Evolutionary conservation across 495 filamentous ascomycete genomes (phyloP).

Genomic region (Aspergillus diversus): DNA sequence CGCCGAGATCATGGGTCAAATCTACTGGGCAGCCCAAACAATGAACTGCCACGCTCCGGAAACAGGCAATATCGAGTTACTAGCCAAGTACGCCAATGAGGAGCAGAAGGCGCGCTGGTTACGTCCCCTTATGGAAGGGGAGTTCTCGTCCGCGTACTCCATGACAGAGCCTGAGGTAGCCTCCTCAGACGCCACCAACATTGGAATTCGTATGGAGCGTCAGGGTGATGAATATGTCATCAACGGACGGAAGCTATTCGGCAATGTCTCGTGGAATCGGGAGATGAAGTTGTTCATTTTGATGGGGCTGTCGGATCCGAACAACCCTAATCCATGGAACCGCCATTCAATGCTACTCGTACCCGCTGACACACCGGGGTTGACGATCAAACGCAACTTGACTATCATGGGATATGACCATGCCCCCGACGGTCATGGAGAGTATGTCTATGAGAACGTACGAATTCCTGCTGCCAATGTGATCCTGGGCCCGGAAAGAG

Average conservation of each 20-base stretch:
- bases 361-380: constrained; percentile 16
- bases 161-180: constrained; percentile 24
- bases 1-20: constrained; percentile 15
- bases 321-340: constrained; percentile 1
- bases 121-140: constrained; percentile 1
- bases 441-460: constrained; percentile 13
- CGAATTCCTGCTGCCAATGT: constrained; percentile 16
- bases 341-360: constrained; percentile 17
- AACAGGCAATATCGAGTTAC: constrained; percentile 22
- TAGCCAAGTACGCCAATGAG: constrained; percentile 19
- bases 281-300: constrained; percentile 9
- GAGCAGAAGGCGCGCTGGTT: constrained; percentile 18
- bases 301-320: constrained; percentile 16
- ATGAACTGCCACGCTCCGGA: constrained; percentile 20
- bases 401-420: constrained; percentile 20
- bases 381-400: constrained; percentile 14
- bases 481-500: constrained; percentile 13
- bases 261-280: neutral
- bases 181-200: constrained; percentile 18
- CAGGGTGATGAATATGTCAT: constrained; percentile 18
- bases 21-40: constrained; percentile 14
- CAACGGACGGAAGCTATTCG: constrained; percentile 12
- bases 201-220: neutral
- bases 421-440: constrained; percentile 18
- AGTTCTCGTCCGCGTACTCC: constrained; percentile 17